A percentile compares a stretch with the other conserved stretches of the same genome.
These are phyloP conservation scores for Geosmithia putterillii DNA, from an alignment of 2,329 filamentous ascomycete species.

Conservation along the genomic window DNA sequence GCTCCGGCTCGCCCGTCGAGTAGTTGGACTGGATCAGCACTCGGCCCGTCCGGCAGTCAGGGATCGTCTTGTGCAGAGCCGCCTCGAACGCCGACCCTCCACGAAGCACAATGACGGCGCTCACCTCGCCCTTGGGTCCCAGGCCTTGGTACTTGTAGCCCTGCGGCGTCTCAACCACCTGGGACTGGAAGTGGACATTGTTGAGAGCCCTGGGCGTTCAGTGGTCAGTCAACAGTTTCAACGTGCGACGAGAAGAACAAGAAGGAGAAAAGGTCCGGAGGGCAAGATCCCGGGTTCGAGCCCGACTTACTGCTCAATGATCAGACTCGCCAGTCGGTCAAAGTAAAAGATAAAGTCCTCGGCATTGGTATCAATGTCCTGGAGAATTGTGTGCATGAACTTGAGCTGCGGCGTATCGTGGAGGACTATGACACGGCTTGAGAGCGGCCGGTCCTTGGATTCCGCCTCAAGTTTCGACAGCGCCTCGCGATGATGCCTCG, in stretches of 20 bases:
- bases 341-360: conserved; percentile 99
- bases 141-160: conserved; percentile 61
- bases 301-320: conserved; percentile 68
- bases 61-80: conserved; percentile 78
- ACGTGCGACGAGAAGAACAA: neutral
- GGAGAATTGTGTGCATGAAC: conserved; percentile 84
- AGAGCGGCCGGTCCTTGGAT: conserved; percentile 59
- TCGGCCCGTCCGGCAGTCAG: conserved; percentile 81
- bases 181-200: conserved; percentile 56
- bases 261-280: neutral
- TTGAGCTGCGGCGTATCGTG: conserved; percentile 67
- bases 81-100: conserved; percentile 83
- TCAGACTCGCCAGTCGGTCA: conserved; percentile 71
- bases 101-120: conserved; percentile 77
- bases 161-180: conserved; percentile 57
- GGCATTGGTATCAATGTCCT: conserved; percentile 62
- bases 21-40: conserved; percentile 84
- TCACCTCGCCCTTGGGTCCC: conserved; percentile 57
- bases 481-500: conserved; percentile 66
- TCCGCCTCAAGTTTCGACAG: conserved; percentile 64
- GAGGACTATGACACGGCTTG: conserved; percentile 61
- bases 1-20: conserved; percentile 76
- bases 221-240: neutral
- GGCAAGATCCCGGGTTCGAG: no score
- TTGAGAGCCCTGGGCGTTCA: conserved; percentile 51